Base-by-base conservation (phyloP, 495 filamentous ascomycete species). In the Xylaria sp. region DNA sequence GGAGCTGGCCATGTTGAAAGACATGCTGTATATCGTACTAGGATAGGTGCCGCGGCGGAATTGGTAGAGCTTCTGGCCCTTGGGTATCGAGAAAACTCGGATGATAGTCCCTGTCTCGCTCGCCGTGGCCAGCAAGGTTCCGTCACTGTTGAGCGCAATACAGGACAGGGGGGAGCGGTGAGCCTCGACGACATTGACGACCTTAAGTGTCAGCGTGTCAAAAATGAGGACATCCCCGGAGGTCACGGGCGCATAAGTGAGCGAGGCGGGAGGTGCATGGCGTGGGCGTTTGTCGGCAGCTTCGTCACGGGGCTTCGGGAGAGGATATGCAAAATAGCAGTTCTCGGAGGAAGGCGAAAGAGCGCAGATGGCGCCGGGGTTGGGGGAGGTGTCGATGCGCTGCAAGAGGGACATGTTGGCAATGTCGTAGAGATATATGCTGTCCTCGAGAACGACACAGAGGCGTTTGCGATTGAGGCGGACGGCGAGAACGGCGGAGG, bases 71-170 rank as follows among this genome's bases (percentile, higher is more conserved):
- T 97, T 99, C 73, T 94, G 90, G 6, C 92, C 95, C 68, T 90
- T 87, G 5, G 96, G 97, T 5, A 99, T 87, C 0, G 93, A 91
- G 80, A 98, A 98, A 50, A 99, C 93, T 33, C 96, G 90, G 64
- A 99, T 95, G 70, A 99, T 97, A 0, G 96, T 99, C 68, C 96
- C 97, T 75, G 97, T 98, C 79, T 99, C 96, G 7, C 95, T 98
- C 3, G 96, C 93, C 5, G 96, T 99, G 17, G 96, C 96, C 11
- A 99, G 87, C 44, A 97, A 81, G n/a, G 93, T 98, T 14, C 96
- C 96, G 67, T 97, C 93, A 75, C 87, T 92, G 80, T 98, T 98
- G 65, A 98, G 84, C 17, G 94, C 91, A 55, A 98, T 93, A 74
- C 89, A 93, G 24, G 92, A 95, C 59, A 99, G 81, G 0, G 96